Evolutionary conservation across 257 asterid species (phyloP).

Genomic region (Gardenia jasminoides): DNA sequence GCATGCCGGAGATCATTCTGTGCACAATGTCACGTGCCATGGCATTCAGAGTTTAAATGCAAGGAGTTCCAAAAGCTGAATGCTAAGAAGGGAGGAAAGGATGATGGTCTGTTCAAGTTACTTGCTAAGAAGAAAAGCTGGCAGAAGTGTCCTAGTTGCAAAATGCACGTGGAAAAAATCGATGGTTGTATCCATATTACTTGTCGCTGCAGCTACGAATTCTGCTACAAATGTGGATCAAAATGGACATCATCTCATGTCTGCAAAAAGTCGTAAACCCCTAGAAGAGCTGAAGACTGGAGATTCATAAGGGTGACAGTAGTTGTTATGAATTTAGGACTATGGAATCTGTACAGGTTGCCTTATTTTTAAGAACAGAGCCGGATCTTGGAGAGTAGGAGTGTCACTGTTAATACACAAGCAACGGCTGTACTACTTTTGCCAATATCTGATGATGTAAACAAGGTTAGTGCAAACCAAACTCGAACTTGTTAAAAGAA

Average conservation of each 20-base stretch:
- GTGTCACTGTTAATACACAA: no score
- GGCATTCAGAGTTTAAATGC: slow-evolving; percentile 72
- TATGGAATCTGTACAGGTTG: no score
- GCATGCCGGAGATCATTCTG: slow-evolving; percentile 59
- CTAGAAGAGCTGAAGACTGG: neutral
- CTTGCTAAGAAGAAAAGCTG: slow-evolving; percentile 75
- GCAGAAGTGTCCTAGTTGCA: slow-evolving; percentile 74
- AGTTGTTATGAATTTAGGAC: no score
- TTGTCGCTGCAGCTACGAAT: slow-evolving; percentile 56
- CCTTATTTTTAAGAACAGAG: no score
- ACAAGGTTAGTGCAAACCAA: no score
- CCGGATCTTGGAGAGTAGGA: no score
- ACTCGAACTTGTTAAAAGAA: no score
- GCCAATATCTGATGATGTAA: no score
- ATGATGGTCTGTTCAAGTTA: slow-evolving; percentile 37
- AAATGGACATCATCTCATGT: slow-evolving; percentile 50
- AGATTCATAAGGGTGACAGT: neutral
- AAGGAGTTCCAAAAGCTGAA: slow-evolving; percentile 53
- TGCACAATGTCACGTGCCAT: slow-evolving; percentile 59
- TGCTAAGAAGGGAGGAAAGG: slow-evolving; percentile 28
- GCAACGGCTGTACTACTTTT: no score
- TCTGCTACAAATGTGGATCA: slow-evolving; percentile 61
- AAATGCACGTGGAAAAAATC: slow-evolving; percentile 53
- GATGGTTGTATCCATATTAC: slow-evolving; percentile 69
- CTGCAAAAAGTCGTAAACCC: slow-evolving; percentile 13